Percentiles rank a stretch among this genome's conserved stretches.
Conservation (phyloP, 192 early-diverging fungal species). For the Obelidium mucronatum region DNA sequence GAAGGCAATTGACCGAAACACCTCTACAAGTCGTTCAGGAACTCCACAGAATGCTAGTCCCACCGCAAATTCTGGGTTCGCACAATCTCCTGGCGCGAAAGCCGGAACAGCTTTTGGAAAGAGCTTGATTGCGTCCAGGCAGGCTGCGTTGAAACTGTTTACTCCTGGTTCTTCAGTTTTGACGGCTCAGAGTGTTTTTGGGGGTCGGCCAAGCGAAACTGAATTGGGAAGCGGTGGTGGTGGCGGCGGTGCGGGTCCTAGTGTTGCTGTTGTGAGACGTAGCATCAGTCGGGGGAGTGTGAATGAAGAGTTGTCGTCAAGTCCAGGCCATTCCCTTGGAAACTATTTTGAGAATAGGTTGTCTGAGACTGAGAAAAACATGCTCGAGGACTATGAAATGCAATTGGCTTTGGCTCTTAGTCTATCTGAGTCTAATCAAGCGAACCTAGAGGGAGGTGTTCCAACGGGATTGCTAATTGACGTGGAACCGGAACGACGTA, state of each 20-base stretch:
- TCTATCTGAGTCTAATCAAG: slow-evolving; percentile 1
- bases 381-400: slow-evolving; percentile 59
- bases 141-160: slow-evolving; percentile 33
- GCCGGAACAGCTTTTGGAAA: slow-evolving; percentile 6
- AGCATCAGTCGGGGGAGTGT: slow-evolving; percentile 6
- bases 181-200: slow-evolving; percentile 30
- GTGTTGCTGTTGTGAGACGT: background rate
- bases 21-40: background rate
- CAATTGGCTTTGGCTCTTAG: slow-evolving; percentile 58
- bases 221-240: background rate
- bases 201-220: slow-evolving; percentile 7
- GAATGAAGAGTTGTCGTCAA: background rate
- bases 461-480: background rate
- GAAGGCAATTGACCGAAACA: background rate
- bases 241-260: too few relatives aligned
- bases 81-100: background rate
- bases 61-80: slow-evolving; percentile 7
- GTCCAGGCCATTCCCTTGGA: background rate
- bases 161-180: slow-evolving; percentile 1
- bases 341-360: slow-evolving; percentile 10
- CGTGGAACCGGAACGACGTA: slow-evolving; percentile 1
- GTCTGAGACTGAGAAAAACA: slow-evolving; percentile 24
- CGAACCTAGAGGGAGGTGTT: background rate
- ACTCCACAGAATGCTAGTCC: slow-evolving; percentile 8
- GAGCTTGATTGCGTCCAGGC: slow-evolving; percentile 14